Base-by-base conservation (phyloP, 192 early-diverging fungal genomes). In the Pilaira anomala region DNA sequence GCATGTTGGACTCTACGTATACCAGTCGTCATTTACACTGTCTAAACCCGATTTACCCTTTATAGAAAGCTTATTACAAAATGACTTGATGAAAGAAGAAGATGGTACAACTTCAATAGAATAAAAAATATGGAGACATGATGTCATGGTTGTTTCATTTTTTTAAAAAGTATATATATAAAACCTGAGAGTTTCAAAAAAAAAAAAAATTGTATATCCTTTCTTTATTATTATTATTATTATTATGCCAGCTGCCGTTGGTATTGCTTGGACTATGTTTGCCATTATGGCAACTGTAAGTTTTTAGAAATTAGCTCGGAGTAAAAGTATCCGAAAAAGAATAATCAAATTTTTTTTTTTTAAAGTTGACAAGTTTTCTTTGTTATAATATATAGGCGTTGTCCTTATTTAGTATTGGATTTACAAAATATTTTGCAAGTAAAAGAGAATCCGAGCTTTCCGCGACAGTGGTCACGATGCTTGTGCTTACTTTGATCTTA, bases 11-110 rank as follows among this genome's bases (percentile, higher is more conserved):
- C 76, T 83, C 22, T 87, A 92, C 46, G 84, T 84, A 3, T 93
- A 93, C 71, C 82, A 91, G 67, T 79, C 82, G 6, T 90, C 87
- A 4, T 91, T 84, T 65, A 77, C 79, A 0, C 71, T 88, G 25
- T 83, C 88, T 2, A 79, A 84, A 59, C 92, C 92, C 0, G 93
- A 96, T 62, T 73, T 82, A 5, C 73, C 75, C 22, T 90, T 88
- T 72, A 89, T 96, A 66, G 90, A 93, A 64, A 78, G 77, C 0
- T 57, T 93, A 63, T 72, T 96, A 41, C 78, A 86, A 46, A 72
- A 75, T 48, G 86, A 87, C 50, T 66, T 87, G 21, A 63, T 85
- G 16, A 79, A 82, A 45, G 76, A 70, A 8, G 78, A 74, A 18
- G 66, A 64, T 52, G 62, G 50, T 39, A 22, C 56, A 1, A 36